These are phyloP conservation scores for Margaritispora aquatica DNA, from an alignment of 495 filamentous ascomycete species.

Conservation along the genomic window DNA sequence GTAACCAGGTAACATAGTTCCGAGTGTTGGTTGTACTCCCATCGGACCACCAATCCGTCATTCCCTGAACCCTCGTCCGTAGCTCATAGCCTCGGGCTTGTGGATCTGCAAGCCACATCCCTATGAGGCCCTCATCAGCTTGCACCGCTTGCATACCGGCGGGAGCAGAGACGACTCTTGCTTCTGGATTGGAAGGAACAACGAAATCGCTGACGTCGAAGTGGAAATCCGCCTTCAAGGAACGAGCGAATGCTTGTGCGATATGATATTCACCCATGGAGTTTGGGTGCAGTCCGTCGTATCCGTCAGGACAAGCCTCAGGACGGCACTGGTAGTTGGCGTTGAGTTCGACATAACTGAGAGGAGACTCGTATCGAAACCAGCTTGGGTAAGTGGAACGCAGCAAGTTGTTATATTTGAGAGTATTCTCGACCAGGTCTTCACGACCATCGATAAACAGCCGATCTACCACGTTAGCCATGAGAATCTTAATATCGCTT, in stretches of 20 bases:
- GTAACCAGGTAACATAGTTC: neutral
- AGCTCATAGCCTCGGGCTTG: neutral
- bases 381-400: neutral
- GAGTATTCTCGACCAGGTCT: slow-evolving; percentile 23
- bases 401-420: slow-evolving; percentile 27
- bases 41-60: neutral
- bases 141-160: neutral
- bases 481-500: slow-evolving; percentile 22
- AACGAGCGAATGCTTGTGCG: neutral
- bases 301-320: slow-evolving; percentile 21
- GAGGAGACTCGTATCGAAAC: slow-evolving; percentile 16
- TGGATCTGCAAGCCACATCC: neutral
- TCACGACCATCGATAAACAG: slow-evolving; percentile 12
- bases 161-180: neutral
- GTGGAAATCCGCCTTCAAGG: neutral
- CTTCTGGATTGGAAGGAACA: neutral
- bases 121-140: neutral
- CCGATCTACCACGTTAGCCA: slow-evolving; percentile 28
- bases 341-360: slow-evolving; percentile 22
- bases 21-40: neutral
- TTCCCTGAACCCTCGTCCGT: neutral
- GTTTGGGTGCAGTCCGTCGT: slow-evolving; percentile 35
- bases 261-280: slow-evolving; percentile 26
- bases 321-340: slow-evolving; percentile 21
- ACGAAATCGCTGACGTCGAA: neutral